Conservation (phyloP, 2,329 filamentous ascomycete species). For the Trichoderma sp. region DNA sequence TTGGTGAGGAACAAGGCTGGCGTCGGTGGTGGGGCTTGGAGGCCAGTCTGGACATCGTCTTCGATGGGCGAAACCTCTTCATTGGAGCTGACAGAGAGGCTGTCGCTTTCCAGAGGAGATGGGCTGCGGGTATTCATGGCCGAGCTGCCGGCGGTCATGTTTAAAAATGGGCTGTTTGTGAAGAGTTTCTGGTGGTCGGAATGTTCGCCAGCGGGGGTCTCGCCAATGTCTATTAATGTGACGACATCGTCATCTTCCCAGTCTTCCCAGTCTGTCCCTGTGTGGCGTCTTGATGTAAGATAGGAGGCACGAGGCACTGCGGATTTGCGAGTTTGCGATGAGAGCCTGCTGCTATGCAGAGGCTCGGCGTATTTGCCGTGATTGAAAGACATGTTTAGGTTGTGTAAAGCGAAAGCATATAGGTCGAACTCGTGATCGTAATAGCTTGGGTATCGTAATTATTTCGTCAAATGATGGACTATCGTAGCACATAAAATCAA, state of each 20-base stretch:
- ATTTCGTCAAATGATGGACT: neutral
- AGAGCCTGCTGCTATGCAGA: slow-evolving; percentile 7
- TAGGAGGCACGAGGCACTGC: slow-evolving; percentile 29
- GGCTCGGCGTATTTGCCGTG: slow-evolving; percentile 27
- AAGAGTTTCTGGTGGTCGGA: slow-evolving; percentile 4
- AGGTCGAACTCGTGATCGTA: slow-evolving; percentile 10
- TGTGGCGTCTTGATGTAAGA: slow-evolving; percentile 27
- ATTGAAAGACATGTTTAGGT: slow-evolving; percentile 29
- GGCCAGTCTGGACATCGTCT: slow-evolving; percentile 16
- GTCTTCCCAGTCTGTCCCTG: slow-evolving; percentile 55
- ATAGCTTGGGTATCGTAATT: slow-evolving; percentile 9
- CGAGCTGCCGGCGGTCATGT: slow-evolving; percentile 11
- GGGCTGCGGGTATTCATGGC: slow-evolving; percentile 15
- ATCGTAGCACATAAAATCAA: neutral
- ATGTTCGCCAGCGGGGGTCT: slow-evolving; percentile 37
- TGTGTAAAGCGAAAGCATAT: slow-evolving; percentile 21
- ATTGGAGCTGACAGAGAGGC: slow-evolving; percentile 24
- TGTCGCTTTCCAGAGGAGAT: slow-evolving; percentile 31
- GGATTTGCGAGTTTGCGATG: slow-evolving; percentile 23
- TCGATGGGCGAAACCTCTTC: slow-evolving; percentile 17
- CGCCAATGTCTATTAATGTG: slow-evolving; percentile 46
- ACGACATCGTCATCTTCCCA: slow-evolving; percentile 56
- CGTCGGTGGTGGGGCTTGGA: slow-evolving; percentile 30
- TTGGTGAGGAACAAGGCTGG: slow-evolving; percentile 30
- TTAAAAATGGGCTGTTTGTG: neutral